These are phyloP conservation scores for Biscogniauxia sp. DNA, from an alignment of 2,329 filamentous ascomycete genomes.

Conservation along the genomic window DNA sequence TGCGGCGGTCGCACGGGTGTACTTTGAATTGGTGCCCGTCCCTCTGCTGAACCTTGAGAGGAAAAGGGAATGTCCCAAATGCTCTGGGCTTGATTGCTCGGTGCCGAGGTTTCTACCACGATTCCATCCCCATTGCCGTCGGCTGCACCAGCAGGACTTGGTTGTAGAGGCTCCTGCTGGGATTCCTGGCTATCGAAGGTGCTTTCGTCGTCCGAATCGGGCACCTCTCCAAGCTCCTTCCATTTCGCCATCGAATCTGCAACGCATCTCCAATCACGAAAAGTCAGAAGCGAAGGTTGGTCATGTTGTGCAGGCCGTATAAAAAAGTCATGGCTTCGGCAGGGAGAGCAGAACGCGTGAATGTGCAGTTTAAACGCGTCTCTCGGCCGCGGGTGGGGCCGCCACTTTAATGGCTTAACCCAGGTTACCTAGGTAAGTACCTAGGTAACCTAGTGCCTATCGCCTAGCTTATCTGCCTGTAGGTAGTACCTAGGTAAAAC, in stretches of 20 bases:
- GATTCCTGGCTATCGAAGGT: conserved; percentile 36
- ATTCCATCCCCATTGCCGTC: conserved; percentile 3
- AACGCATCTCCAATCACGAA: conserved; percentile 30
- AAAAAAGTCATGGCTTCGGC: conserved; percentile 1
- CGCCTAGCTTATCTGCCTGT: too few species aligned
- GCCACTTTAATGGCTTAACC: conserved; percentile 1
- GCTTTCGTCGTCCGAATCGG: conserved; percentile 44
- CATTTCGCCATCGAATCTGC: conserved; percentile 38
- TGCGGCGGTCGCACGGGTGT: not conserved
- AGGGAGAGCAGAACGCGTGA: conserved; percentile 2
- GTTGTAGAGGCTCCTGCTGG: conserved; percentile 17
- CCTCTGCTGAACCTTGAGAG: conserved; percentile 18
- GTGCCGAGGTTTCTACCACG: not conserved
- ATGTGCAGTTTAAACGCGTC: conserved; percentile 17
- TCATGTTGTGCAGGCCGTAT: conserved; percentile 7
- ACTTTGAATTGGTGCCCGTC: conserved; percentile 25
- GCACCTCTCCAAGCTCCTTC: conserved; percentile 44
- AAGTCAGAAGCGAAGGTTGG: not conserved
- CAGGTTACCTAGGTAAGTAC: too few species aligned
- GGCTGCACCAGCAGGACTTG: conserved; percentile 1
- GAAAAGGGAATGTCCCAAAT: conserved; percentile 34
- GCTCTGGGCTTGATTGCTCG: conserved; percentile 6
- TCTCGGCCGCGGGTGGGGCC: conserved; percentile 13
- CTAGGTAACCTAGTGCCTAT: too few species aligned
- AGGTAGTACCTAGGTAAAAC: too few species aligned